phyloP scores from a whole-genome alignment of 2,329 filamentous ascomycete genomes.

The Microcyclosporella mali region DNA sequence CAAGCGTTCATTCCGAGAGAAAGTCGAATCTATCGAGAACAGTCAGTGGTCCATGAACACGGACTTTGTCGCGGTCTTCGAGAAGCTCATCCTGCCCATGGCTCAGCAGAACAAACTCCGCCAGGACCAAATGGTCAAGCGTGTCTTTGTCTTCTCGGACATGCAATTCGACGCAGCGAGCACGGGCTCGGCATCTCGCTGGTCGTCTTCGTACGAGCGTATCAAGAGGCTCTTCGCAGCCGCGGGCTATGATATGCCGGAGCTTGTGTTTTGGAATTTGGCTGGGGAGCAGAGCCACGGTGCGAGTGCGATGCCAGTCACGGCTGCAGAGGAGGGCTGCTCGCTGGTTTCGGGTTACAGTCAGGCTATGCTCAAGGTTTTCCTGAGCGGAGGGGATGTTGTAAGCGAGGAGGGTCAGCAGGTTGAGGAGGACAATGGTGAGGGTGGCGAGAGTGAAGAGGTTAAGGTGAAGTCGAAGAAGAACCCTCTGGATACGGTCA shows the following conservation, averaged over 20 bases:
- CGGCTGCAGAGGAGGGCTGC: conserved; percentile 40
- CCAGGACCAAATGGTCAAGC: conserved; percentile 55
- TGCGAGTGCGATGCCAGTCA: conserved; percentile 44
- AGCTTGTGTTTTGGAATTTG: conserved; percentile 58
- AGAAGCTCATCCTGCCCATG: conserved; percentile 49
- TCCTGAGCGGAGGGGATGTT: conserved; percentile 47
- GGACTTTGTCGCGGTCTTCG: conserved; percentile 51
- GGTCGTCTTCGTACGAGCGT: conserved; percentile 46
- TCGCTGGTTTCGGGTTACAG: conserved; percentile 52
- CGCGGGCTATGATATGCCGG: conserved; percentile 53
- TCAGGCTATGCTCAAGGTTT: conserved; percentile 53
- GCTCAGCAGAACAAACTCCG: conserved; percentile 46
- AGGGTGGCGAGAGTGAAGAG: conserved; percentile 25
- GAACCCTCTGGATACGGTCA: conserved; percentile 42
- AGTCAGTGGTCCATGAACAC: conserved; percentile 43
- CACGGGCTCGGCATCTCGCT: conserved; percentile 18
- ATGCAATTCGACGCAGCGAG: conserved; percentile 52
- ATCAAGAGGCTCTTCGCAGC: conserved; percentile 42
- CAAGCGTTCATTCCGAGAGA: conserved; percentile 36
- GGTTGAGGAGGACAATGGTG: conserved; percentile 21
- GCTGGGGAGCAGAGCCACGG: conserved; percentile 35
- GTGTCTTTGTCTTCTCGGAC: conserved; percentile 55
- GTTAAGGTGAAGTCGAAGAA: conserved; percentile 25
- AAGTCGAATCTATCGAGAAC: conserved; percentile 32
- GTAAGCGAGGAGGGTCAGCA: conserved; percentile 33